Evolutionary conservation across 2,329 filamentous ascomycete genomes (phyloP), one percentile per base, ranked within the genome.

Genomic region (Daldinia sp.): DNA sequence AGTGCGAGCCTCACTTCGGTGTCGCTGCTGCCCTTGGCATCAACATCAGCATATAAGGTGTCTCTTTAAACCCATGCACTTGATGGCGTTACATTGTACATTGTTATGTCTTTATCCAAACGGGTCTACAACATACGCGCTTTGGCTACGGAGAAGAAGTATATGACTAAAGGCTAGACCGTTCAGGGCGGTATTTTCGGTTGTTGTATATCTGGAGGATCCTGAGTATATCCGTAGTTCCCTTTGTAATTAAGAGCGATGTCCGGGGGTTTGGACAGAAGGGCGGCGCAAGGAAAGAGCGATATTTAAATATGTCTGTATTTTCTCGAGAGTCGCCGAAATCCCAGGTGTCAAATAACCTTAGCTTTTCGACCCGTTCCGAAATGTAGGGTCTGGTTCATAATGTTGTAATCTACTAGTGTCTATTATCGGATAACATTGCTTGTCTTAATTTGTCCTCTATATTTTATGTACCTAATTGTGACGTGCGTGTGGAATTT

Each of bases 1-100:
- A 62, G 64, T 92, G 93, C 72, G 94, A 97, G 88, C 87, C 89
- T 80, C 83, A 84, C 83, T 97, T 92, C 69, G 71, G 72, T 30
- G 61, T 67, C 23, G 70, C 70, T 1, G 51, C 51, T 5, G 61
- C 67, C 30, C 72, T 74, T 17, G 70, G 70, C 47, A 73, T 73
- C 54, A 63, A 68, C 41, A 70, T 74, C 58, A 63, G 51, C 67
- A 27, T 71, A 8, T 70, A 65, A 67, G 54, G 15, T 25, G 29
- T 9, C 6, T 41, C n/a, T 39, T 15, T 29, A 27, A 39, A 21
- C 25, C 29, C 13, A 21, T 34, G 37, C 13, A 54, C 15, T n/a
- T 64, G 10, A 43, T 32, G 48, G 32, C 39, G 27, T 35, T 25
- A 15, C 53, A 56, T 19, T 67, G 55, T 68, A 64, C 35, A 70